These are phyloP conservation scores for Saccharomyces eubayanus DNA, from an alignment of 805 yeast genomes.

Conservation along the genomic window DNA sequence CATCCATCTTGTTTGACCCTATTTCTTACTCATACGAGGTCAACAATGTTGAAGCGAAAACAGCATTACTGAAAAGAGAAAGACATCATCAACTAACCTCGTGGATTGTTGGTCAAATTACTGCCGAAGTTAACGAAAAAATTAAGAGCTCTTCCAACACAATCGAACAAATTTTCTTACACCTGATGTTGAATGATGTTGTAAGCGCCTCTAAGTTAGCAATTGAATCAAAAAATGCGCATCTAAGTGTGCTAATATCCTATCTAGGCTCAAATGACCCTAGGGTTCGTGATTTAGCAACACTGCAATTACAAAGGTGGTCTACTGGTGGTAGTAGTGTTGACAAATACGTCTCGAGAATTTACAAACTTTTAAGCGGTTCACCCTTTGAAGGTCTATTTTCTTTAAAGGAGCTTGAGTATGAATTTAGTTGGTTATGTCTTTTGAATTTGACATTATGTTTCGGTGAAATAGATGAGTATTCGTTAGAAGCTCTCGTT, in stretches of 20 bases:
- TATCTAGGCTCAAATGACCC: constrained; percentile 64
- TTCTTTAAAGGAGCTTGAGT: constrained; percentile 30
- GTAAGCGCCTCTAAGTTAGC: constrained; percentile 57
- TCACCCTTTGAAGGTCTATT: constrained; percentile 27
- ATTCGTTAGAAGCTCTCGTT: constrained; percentile 29
- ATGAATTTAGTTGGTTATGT: constrained; percentile 57
- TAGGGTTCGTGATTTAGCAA: constrained; percentile 47
- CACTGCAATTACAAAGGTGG: constrained; percentile 63
- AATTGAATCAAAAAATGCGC: constrained; percentile 51
- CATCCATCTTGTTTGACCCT: constrained; percentile 55
- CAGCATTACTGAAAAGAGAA: constrained; percentile 24
- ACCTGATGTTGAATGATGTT: constrained; percentile 48
- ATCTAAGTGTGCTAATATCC: constrained; percentile 62
- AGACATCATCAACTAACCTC: constrained; percentile 41
- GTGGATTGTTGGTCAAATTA: constrained; percentile 49
- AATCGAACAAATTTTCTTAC: constrained; percentile 44
- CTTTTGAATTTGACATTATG: constrained; percentile 51
- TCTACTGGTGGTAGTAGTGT: constrained; percentile 32
- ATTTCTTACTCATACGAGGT: constrained; percentile 14
- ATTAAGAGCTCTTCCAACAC: constrained; percentile 31
- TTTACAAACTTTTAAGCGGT: constrained; percentile 60
- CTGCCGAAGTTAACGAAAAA: constrained; percentile 29
- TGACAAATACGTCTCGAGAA: constrained; percentile 47
- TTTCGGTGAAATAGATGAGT: constrained; percentile 46
- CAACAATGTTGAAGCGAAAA: constrained; percentile 16